A percentile compares a stretch with the other conserved stretches of the same genome.
Evolutionary conservation across 1,139 yeast genomes (phyloP).

Genomic region (Pichia sp.): DNA sequence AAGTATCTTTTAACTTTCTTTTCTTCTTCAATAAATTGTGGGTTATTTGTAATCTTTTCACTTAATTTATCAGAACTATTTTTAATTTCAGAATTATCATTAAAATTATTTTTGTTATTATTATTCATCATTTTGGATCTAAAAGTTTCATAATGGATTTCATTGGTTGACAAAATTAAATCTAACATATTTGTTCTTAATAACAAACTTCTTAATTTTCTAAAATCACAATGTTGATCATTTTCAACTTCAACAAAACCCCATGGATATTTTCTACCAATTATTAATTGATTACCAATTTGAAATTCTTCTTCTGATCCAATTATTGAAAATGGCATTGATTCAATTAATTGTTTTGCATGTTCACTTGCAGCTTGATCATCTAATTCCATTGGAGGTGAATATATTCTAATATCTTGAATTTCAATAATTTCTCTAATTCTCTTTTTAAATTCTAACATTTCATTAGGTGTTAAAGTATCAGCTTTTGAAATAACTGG

Average conservation of each 20-base stretch:
- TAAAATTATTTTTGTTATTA: constrained; percentile 15
- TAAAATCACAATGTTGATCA: constrained; percentile 91
- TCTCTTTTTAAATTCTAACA: constrained; percentile 74
- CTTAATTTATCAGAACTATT: constrained; percentile 22
- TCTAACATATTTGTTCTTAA: constrained; percentile 93
- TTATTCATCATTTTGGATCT: constrained; percentile 72
- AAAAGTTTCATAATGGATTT: constrained; percentile 83
- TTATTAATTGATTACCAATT: constrained; percentile 67
- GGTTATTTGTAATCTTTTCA: constrained; percentile 53
- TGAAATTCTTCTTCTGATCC: constrained; percentile 88
- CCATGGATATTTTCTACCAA: constrained; percentile 96
- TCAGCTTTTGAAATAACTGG: constrained; percentile 96
- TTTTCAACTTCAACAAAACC: constrained; percentile 96
- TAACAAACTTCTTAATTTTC: constrained; percentile 79
- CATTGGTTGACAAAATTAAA: constrained; percentile 81
- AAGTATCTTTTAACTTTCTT: constrained; percentile 88
- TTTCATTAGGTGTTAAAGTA: constrained; percentile 77
- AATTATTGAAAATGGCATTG: constrained; percentile 91
- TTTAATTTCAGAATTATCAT: constrained; percentile 26
- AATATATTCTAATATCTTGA: constrained; percentile 83
- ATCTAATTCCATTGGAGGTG: constrained; percentile 74
- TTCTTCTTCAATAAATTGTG: constrained; percentile 93
- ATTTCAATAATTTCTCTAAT: constrained; percentile 88
- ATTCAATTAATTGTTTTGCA: constrained; percentile 74
- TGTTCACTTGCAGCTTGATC: constrained; percentile 75